Evolutionary conservation across 495 filamentous ascomycete species (phyloP), one percentile per base, ranked within the genome.

Genomic region (Sabuloglossum arenarium): DNA sequence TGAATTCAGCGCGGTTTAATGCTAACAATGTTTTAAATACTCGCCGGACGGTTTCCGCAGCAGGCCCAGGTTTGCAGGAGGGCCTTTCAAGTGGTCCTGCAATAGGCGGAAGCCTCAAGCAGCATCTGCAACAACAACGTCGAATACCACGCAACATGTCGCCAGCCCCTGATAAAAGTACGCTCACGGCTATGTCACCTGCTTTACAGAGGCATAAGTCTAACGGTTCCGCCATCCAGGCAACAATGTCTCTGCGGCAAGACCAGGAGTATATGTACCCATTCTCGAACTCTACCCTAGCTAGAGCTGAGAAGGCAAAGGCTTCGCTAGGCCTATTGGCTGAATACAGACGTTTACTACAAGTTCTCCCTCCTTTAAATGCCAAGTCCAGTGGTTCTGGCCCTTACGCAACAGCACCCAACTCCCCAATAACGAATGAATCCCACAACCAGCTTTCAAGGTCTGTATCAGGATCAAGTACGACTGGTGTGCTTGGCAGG

Each of bases 291-390:
- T 84, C 82, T 39, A 96, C 89, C 0, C 67, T 93, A 24, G 78
- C 78, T 21, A 72, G 89, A 50, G 84, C 83, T 6, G 84, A 88
- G 56, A 86, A 81, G 63, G 85, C 88, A 12, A 85, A 80, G 56
- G 77, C 76, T 16, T 77, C 85, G 56, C 78, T 96, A 53, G 88
- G 91, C 57, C 71, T 94, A 0, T 79, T 81, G 66, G 75, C 78
- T 27, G 83, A 94, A 66, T 89, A 91, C 69, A 69, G 88, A 58
- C 75, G 86, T 27, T 64, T 94, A 24, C 71, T 96, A 25, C 77
- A 83, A 52, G 74, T 78, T 57, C 68, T 96, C 1, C 84, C 86
- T 1, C 85, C 84, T 0, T 67, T 94, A 12, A 76, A 46, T 4
- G 19, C 39, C 11, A 46, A 19, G 3, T 29, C 27, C 21, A 55